Evolutionary conservation across 169 alveolate species (phyloP).

Genomic region (Cyclospora cayetanensis): DNA sequence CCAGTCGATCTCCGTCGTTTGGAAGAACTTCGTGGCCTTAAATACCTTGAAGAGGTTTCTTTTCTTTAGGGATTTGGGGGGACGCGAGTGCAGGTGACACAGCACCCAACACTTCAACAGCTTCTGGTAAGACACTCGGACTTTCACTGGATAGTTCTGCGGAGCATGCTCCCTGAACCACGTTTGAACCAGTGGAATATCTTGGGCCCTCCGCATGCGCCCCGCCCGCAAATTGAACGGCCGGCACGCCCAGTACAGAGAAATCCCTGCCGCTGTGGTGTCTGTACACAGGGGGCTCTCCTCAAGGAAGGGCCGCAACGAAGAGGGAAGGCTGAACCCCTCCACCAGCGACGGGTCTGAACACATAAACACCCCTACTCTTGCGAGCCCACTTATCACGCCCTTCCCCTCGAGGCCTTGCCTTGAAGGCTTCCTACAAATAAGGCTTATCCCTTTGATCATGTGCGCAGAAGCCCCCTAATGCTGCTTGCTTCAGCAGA

Average conservation of each 20-base stretch:
- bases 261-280: conserved; percentile 83
- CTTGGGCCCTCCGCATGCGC: conserved; percentile 94
- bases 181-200: conserved; percentile 96
- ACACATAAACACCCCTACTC: not conserved
- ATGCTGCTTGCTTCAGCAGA: too few relatives aligned
- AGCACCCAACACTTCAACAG: conserved; percentile 98
- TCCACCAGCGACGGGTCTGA: conserved; percentile 50
- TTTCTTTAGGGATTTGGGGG: conserved; percentile 95
- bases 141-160: conserved; percentile 97
- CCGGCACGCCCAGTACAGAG: conserved; percentile 97
- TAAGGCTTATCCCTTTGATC: too few relatives aligned
- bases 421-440: too few relatives aligned
- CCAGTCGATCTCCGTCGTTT: conserved; percentile 99
- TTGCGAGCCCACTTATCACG: not conserved
- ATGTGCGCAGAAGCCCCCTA: too few relatives aligned
- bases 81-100: conserved; percentile 93
- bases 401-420: too few relatives aligned
- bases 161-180: conserved; percentile 99
- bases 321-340: conserved; percentile 52
- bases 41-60: conserved; percentile 95
- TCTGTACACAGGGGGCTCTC: conserved; percentile 77
- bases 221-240: conserved; percentile 99
- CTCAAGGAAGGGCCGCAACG: conserved; percentile 73
- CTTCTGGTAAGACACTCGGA: conserved; percentile 98
- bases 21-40: conserved; percentile 97